A percentile compares a stretch with the other conserved stretches of the same genome.
These are phyloP conservation scores for Mycena epipterygia DNA, from an alignment of 768 basidiomycete genomes.

Conservation along the genomic window DNA sequence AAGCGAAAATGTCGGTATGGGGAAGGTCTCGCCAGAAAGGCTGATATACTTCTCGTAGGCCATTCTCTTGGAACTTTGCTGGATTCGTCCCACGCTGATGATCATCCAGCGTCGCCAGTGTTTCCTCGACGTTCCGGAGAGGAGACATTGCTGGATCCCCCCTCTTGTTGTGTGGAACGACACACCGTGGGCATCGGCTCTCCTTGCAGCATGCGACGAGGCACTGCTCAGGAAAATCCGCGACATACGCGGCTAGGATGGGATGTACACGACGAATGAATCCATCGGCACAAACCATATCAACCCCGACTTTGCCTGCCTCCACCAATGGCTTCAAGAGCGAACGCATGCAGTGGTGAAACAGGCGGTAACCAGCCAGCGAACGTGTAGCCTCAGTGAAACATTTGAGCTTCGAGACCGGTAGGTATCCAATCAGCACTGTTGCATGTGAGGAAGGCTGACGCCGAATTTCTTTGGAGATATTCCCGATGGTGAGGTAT, in stretches of 20 bases:
- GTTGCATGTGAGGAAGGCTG: no score
- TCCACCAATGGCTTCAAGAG: background rate
- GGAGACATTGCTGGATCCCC: background rate
- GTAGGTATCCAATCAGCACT: no score
- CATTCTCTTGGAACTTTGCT: background rate
- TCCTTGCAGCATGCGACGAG: slow-evolving; percentile 12
- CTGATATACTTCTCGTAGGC: background rate
- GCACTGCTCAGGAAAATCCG: slow-evolving; percentile 8
- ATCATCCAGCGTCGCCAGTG: background rate
- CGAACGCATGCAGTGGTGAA: slow-evolving; percentile 14
- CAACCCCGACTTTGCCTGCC: background rate
- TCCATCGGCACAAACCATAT: slow-evolving; percentile 6
- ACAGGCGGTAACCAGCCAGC: slow-evolving; percentile 1
- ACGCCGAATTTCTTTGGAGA: no score
- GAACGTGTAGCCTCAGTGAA: no score
- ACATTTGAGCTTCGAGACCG: no score
- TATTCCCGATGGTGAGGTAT: no score
- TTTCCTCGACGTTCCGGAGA: background rate
- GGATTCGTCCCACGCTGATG: slow-evolving; percentile 2
- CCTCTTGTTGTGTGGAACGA: background rate
- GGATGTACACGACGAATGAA: slow-evolving; percentile 12
- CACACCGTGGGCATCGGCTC: background rate
- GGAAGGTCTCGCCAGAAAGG: slow-evolving; percentile 12
- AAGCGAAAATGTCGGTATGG: slow-evolving; percentile 6
- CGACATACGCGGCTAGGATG: no score